These are phyloP conservation scores for Plasmodium billcollinsi DNA, from an alignment of 169 alveolate genomes.

Conservation along the genomic window DNA sequence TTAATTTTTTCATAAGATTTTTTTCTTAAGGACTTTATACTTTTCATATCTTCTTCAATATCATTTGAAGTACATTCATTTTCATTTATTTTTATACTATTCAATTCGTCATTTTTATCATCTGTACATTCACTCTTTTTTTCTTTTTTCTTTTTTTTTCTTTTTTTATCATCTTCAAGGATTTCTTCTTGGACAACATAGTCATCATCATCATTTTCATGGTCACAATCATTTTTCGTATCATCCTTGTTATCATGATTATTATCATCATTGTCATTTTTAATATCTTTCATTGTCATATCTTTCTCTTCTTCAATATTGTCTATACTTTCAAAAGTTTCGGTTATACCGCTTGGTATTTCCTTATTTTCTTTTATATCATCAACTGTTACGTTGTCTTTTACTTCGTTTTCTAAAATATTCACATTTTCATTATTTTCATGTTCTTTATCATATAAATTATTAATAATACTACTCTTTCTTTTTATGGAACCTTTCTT, in stretches of 20 bases:
- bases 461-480: constrained; percentile 7
- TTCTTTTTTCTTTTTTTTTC: constrained; percentile 9
- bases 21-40: constrained; percentile 16
- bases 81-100: constrained; percentile 1
- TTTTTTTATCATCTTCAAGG: neutral
- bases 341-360: neutral
- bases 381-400: neutral
- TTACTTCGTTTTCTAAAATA: neutral
- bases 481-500: constrained; percentile 17
- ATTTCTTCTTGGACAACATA: neutral
- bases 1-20: constrained; percentile 31
- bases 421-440: neutral
- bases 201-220: neutral
- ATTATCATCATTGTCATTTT: neutral
- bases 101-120: constrained; percentile 2
- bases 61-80: constrained; percentile 12
- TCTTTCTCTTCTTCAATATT: neutral
- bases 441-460: neutral
- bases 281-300: neutral
- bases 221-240: neutral
- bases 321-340: neutral
- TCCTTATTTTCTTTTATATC: neutral
- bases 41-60: neutral
- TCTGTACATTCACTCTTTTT: constrained; percentile 8
- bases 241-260: neutral